Base-by-base conservation (phyloP, 495 filamentous ascomycete species). In the Aspergillus olivimuriae region DNA sequence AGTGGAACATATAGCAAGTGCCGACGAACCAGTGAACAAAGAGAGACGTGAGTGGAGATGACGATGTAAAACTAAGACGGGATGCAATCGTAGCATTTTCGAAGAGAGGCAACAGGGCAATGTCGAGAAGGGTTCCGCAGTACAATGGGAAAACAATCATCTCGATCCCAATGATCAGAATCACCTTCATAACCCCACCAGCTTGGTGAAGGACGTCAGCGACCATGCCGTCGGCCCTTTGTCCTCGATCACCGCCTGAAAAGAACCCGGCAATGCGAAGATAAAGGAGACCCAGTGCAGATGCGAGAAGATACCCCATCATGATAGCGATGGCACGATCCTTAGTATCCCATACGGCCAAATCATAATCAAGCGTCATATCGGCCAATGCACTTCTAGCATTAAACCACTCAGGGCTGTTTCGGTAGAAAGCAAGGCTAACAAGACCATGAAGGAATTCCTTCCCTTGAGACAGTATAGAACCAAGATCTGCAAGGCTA, bases 1-100 rank as follows among this genome's bases (percentile, higher is more conserved):
- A 99, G 59, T 99, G 92, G 63, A 99, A 99, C 92, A 99, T 99
- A 64, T 99, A 99, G 50, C 89, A 95, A 4, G 92, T 99, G 16
- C 92, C 92, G 37, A 95, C 81, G 60, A 99, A 99, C 92, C 92
- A 99, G 62, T 99, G 92, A 17, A 97, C 84, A 57, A 99, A 99
- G 15, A 90, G 78, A 4, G 87, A 94, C 0, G 88, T 95, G 32
- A 88, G 71, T 0, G 91, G 90, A 46, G 81, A 85, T 24, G 76
- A 68, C 24, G 80, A 60, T 19, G 86, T 86, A 52, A 94, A 96
- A 5, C 77, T 63, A 26, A 95, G 61, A 16, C 92, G 78, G 0
- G 86, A 87, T 34, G 74, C 69, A 18, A 95, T 54, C 3, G 83
- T 87, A 3, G 87, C 85, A 36, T 80, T 68, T 24, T 86, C 81